phyloP scores from a whole-genome alignment of 495 filamentous ascomycete species.

The Aspergillus baeticus region DNA sequence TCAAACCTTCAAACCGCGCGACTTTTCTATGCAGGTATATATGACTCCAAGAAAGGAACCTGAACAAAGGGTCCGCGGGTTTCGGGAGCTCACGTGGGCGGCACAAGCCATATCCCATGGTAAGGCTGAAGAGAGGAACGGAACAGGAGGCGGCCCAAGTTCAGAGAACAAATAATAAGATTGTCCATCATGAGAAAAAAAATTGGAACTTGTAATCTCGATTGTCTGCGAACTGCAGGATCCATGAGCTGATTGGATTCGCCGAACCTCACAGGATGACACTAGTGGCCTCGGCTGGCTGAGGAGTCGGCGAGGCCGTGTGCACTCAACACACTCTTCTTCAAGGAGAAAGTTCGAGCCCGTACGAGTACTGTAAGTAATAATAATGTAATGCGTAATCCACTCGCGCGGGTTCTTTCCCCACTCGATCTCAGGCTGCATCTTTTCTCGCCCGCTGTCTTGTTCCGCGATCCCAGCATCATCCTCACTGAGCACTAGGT shows the following conservation, averaged over 20 bases:
- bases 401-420: constrained; percentile 5
- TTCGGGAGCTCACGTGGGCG: background rate
- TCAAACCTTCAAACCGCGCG: too few species aligned
- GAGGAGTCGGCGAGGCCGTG: constrained; percentile 13
- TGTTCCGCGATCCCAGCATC: constrained; percentile 2
- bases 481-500: constrained; percentile 10
- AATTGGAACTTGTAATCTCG: background rate
- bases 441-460: constrained; percentile 19
- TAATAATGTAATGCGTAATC: constrained; percentile 8
- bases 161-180: background rate
- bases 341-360: background rate
- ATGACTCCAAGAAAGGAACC: too few species aligned
- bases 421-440: constrained; percentile 24
- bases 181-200: background rate
- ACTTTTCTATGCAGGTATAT: too few species aligned
- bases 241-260: background rate
- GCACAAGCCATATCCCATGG: background rate
- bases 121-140: background rate
- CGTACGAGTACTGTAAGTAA: background rate
- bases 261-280: background rate
- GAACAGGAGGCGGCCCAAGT: background rate
- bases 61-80: too few species aligned
- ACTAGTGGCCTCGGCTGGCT: constrained; percentile 16
- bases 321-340: background rate
- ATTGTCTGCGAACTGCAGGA: background rate